These are phyloP conservation scores for Parastagonospora nodorum DNA, from an alignment of 2,329 filamentous ascomycete genomes.

Conservation along the genomic window DNA sequence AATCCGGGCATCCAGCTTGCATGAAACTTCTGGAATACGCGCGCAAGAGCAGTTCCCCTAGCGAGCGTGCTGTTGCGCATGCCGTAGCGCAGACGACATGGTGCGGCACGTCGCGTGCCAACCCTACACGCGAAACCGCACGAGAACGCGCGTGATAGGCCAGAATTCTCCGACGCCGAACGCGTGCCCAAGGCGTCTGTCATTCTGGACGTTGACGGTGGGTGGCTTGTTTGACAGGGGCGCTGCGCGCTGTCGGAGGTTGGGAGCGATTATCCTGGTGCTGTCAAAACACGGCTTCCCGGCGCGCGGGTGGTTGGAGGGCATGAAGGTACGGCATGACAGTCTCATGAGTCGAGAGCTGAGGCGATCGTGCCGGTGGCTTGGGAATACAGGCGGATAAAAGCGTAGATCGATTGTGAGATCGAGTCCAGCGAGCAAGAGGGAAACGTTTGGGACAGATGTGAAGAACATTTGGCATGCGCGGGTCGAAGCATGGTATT, in stretches of 20 bases:
- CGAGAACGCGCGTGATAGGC: background rate
- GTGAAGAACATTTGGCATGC: too few relatives aligned
- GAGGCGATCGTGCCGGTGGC: too few relatives aligned
- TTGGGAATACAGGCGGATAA: too few relatives aligned
- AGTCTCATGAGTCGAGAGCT: too few relatives aligned
- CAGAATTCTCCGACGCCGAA: background rate
- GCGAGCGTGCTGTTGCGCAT: background rate
- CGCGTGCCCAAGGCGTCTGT: background rate
- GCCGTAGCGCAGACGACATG: conserved; percentile 1
- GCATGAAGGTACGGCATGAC: too few relatives aligned
- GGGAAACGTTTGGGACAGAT: too few relatives aligned
- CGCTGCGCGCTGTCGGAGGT: background rate
- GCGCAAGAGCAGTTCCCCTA: background rate
- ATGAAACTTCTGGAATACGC: conserved; percentile 3
- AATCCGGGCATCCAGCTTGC: background rate
- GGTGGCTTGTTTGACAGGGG: background rate
- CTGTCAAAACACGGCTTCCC: too few relatives aligned
- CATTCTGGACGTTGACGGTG: background rate
- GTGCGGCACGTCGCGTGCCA: conserved; percentile 15
- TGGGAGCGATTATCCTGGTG: background rate
- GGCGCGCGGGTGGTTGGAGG: too few relatives aligned
- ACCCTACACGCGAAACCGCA: background rate
- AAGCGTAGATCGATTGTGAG: too few relatives aligned
- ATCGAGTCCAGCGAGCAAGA: too few relatives aligned
- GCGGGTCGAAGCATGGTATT: too few relatives aligned